These are phyloP conservation scores for Chaetothyriales sp. DNA, from an alignment of 2,329 filamentous ascomycete genomes.

Conservation along the genomic window DNA sequence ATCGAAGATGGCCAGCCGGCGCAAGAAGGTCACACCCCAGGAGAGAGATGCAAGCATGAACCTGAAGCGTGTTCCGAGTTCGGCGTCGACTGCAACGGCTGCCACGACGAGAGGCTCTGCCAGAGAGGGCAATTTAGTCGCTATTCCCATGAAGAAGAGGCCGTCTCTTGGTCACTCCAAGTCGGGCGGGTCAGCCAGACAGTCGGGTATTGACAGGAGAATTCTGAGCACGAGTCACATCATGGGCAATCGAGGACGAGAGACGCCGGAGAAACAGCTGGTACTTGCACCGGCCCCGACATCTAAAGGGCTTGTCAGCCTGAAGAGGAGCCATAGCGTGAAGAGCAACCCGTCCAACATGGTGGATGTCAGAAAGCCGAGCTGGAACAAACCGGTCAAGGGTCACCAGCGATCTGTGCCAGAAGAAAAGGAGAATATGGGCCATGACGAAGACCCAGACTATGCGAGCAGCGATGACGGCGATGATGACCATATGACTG, in stretches of 20 bases:
- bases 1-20: conserved; percentile 40
- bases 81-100: conserved; percentile 27
- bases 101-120: conserved; percentile 25
- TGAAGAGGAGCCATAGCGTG: conserved; percentile 67
- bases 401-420: conserved; percentile 15
- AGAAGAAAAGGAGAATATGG: conserved; percentile 48
- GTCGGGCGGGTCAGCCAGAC: conserved; percentile 31
- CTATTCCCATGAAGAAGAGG: conserved; percentile 36
- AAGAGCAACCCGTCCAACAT: conserved; percentile 40
- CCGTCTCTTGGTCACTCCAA: conserved; percentile 28
- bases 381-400: conserved; percentile 42
- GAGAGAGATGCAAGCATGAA: conserved; percentile 32
- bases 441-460: conserved; percentile 33
- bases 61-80: conserved; percentile 36
- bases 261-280: conserved; percentile 30
- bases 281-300: conserved; percentile 18
- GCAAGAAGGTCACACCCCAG: conserved; percentile 12
- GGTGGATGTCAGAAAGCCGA: conserved; percentile 47
- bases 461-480: conserved; percentile 26
- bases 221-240: conserved; percentile 89
- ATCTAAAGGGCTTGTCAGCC: conserved; percentile 34
- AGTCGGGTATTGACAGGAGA: conserved; percentile 45
- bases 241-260: conserved; percentile 46
- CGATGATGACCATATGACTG: conserved; percentile 32
- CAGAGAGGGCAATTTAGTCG: conserved; percentile 18